A percentile compares a stretch with the other conserved stretches of the same genome.
phyloP scores from a whole-genome alignment of 2,329 filamentous ascomycete genomes.

The Furcasterigmium furcatum region DNA sequence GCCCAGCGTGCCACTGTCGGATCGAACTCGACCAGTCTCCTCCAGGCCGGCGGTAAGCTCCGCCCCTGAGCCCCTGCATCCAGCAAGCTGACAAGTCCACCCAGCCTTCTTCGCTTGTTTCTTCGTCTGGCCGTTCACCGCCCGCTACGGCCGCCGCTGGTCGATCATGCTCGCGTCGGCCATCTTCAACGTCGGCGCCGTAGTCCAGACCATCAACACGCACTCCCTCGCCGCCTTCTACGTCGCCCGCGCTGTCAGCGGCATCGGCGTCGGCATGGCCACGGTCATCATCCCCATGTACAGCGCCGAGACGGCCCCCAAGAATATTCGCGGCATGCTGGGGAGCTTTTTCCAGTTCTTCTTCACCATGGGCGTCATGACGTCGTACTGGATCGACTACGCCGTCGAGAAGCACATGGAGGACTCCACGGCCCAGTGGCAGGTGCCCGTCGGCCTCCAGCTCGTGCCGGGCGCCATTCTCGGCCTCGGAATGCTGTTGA shows the following conservation, averaged over 20 bases:
- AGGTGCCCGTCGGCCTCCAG: constrained; percentile 43
- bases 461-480: constrained; percentile 43
- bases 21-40: constrained; percentile 35
- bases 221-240: constrained; percentile 32
- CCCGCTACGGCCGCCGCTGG: constrained; percentile 33
- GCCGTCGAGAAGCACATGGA: constrained; percentile 36
- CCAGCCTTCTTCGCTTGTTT: constrained; percentile 39
- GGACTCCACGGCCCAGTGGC: constrained; percentile 41
- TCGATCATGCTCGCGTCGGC: constrained; percentile 32
- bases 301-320: constrained; percentile 42
- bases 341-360: constrained; percentile 42
- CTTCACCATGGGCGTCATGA: constrained; percentile 38
- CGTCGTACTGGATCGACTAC: constrained; percentile 41
- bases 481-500: constrained; percentile 43
- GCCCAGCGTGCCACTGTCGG: constrained; percentile 25
- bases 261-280: constrained; percentile 32
- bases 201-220: constrained; percentile 33
- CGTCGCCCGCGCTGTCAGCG: constrained; percentile 29
- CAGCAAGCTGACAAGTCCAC: neutral
- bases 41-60: constrained; percentile 35
- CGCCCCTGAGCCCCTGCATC: neutral
- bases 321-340: constrained; percentile 37
- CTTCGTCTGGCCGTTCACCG: constrained; percentile 39
- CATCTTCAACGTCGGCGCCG: constrained; percentile 40
- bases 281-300: constrained; percentile 43